Conservation (phyloP, 1,284 basidiomycete species). For the Apiotrichum mycotoxinovorans region DNA sequence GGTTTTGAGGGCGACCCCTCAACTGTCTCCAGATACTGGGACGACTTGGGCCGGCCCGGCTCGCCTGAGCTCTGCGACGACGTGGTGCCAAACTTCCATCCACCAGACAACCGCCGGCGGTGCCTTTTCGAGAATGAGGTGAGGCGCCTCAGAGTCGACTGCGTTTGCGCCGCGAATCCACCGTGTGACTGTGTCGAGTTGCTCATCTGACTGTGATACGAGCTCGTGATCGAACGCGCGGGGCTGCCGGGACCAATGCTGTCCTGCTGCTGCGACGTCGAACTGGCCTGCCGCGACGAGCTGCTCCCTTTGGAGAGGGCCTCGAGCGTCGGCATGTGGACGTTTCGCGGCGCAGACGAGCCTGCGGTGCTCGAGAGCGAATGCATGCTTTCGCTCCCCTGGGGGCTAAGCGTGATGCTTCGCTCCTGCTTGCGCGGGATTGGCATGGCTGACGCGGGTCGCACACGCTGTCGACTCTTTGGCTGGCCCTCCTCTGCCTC, state of each 20-base stretch:
- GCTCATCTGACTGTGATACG: neutral
- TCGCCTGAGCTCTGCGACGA: slow-evolving; percentile 8
- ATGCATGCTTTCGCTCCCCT: neutral
- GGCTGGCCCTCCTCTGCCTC: slow-evolving; percentile 24
- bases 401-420: neutral
- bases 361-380: neutral
- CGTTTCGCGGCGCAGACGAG: neutral
- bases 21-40: slow-evolving; percentile 28
- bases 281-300: neutral
- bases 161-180: slow-evolving; percentile 14
- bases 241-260: neutral
- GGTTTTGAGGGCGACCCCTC: slow-evolving; percentile 37
- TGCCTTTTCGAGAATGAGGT: slow-evolving; percentile 43
- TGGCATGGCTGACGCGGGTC: slow-evolving; percentile 33
- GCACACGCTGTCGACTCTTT: slow-evolving; percentile 3
- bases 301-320: neutral
- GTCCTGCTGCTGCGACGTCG: neutral
- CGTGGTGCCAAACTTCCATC: slow-evolving; percentile 38
- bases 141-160: slow-evolving; percentile 31
- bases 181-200: neutral
- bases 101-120: slow-evolving; percentile 38
- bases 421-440: slow-evolving; percentile 8
- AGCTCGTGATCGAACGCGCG: neutral
- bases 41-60: neutral
- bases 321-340: slow-evolving; percentile 7